Conservation (phyloP, 352 stramenopile species). For the Globisporangium cylindrosporum region DNA sequence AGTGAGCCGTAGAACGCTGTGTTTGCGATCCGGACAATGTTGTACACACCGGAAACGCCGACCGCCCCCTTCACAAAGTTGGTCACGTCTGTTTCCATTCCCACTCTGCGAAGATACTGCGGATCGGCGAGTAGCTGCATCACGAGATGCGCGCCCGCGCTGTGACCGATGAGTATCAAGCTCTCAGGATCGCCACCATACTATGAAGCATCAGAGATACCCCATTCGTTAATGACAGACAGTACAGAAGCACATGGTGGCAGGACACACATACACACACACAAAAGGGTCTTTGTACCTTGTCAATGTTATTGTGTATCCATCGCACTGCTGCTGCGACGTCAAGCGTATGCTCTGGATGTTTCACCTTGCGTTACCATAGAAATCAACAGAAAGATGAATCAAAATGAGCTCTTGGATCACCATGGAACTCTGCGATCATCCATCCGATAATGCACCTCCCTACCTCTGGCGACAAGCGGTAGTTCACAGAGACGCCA, state of each 20-base stretch:
- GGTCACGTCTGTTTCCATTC: constrained; percentile 30
- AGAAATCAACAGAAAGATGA: neutral
- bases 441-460: neutral
- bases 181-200: constrained; percentile 67
- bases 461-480: constrained; percentile 68
- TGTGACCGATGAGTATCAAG: constrained; percentile 69
- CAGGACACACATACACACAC: neutral
- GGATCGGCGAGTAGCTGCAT: constrained; percentile 68
- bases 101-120: constrained; percentile 37
- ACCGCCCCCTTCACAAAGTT: constrained; percentile 52
- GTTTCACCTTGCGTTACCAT: constrained; percentile 27
- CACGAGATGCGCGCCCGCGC: constrained; percentile 72
- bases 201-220: constrained; percentile 19
- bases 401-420: neutral
- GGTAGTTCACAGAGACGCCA: constrained; percentile 79
- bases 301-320: constrained; percentile 62
- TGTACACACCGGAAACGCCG: constrained; percentile 84
- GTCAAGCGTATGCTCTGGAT: constrained; percentile 69
- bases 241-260: neutral
- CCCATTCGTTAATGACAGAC: neutral
- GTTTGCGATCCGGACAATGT: constrained; percentile 80
- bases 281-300: constrained; percentile 29
- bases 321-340: constrained; percentile 59
- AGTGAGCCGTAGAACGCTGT: constrained; percentile 66
- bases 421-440: neutral